Evolutionary conservation across 2,329 filamentous ascomycete genomes (phyloP).

Genomic region (Mycocentrospora acerina): DNA sequence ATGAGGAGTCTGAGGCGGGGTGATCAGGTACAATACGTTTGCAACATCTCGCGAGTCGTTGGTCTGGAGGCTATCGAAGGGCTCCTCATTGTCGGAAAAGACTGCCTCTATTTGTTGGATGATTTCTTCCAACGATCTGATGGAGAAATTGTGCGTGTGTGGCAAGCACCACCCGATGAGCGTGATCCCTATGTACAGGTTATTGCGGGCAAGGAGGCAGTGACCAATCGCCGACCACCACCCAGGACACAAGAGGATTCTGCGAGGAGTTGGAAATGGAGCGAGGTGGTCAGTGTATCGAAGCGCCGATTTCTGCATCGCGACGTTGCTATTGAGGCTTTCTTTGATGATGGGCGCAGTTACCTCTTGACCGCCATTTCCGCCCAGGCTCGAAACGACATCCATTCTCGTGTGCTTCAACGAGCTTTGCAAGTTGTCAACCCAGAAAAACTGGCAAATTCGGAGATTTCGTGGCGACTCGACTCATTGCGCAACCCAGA

Average conservation of each 20-base stretch:
- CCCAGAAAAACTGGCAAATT: conserved; percentile 67
- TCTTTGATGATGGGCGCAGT: conserved; percentile 95
- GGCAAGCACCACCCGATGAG: conserved; percentile 89
- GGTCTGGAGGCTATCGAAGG: conserved; percentile 93
- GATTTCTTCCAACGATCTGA: conserved; percentile 94
- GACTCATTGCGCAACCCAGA: conserved; percentile 75
- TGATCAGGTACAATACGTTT: conserved; percentile 89
- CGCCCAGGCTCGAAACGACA: conserved; percentile 70
- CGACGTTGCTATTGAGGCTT: conserved; percentile 94
- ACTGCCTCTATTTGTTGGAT: conserved; percentile 90
- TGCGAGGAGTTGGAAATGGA: conserved; percentile 90
- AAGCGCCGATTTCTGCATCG: conserved; percentile 94
- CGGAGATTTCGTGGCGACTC: conserved; percentile 88
- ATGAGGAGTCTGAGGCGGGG: conserved; percentile 90
- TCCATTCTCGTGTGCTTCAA: conserved; percentile 72
- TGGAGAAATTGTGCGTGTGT: conserved; percentile 94
- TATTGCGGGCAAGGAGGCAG: conserved; percentile 74
- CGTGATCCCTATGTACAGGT: conserved; percentile 94
- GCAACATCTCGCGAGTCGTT: conserved; percentile 92
- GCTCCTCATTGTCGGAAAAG: conserved; percentile 88
- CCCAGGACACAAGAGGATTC: conserved; percentile 59
- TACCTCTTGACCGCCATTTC: conserved; percentile 88
- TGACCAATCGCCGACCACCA: conserved; percentile 48
- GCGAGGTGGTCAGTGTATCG: conserved; percentile 90
- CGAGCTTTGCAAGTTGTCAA: conserved; percentile 81